phyloP scores from a whole-genome alignment of 352 stramenopile genomes.

The Blastocystis sp. region DNA sequence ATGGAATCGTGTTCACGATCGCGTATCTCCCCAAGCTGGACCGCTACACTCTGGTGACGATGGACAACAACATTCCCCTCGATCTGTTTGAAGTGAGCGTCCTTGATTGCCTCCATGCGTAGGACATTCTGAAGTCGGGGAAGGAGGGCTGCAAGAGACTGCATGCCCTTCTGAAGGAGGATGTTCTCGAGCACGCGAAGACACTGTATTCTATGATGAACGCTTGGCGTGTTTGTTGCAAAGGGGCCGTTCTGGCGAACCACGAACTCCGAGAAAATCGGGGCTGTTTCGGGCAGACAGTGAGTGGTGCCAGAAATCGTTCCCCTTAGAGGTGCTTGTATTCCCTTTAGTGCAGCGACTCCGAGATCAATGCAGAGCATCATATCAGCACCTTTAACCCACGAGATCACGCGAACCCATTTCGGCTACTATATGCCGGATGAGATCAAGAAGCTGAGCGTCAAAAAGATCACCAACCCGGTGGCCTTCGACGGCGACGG shows the following conservation, averaged over 20 bases:
- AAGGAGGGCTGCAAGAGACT: conserved; percentile 65
- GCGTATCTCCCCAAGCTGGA: conserved; percentile 57
- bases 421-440: conserved; percentile 96
- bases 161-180: conserved; percentile 51
- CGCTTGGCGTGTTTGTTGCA: background rate
- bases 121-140: conserved; percentile 51
- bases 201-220: conserved; percentile 18
- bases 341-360: background rate
- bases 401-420: conserved; percentile 69
- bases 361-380: conserved; percentile 20
- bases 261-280: background rate
- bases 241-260: background rate
- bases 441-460: conserved; percentile 89
- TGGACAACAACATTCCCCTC: conserved; percentile 67
- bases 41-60: conserved; percentile 41
- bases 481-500: conserved; percentile 89
- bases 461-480: conserved; percentile 91
- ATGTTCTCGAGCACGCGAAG: conserved; percentile 43
- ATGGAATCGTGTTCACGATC: conserved; percentile 61
- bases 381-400: conserved; percentile 52
- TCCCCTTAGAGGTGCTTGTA: background rate
- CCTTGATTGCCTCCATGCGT: background rate
- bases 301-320: background rate
- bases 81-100: conserved; percentile 51
- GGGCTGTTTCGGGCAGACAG: background rate